Conservation (phyloP, 2,329 filamentous ascomycete genomes). For the Penicillium sclerotigenum region DNA sequence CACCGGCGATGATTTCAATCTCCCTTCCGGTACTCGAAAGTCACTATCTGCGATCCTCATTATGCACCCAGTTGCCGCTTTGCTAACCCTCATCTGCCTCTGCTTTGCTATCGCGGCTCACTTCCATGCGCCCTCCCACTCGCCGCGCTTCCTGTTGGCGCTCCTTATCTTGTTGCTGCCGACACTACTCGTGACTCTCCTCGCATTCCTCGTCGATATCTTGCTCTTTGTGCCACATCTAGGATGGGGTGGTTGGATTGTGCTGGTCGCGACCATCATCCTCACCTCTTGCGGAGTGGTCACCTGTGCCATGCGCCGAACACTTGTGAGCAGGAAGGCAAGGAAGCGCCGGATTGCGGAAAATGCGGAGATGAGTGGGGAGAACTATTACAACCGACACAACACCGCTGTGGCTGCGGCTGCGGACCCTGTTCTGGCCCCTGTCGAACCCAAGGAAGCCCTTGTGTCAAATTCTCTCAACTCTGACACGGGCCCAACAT, state of each 20-base stretch:
- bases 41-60: slow-evolving; percentile 85
- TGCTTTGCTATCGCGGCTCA: slow-evolving; percentile 76
- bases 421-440: slow-evolving; percentile 18
- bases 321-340: slow-evolving; percentile 87
- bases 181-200: slow-evolving; percentile 75
- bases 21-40: slow-evolving; percentile 62
- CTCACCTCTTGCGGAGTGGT: slow-evolving; percentile 78
- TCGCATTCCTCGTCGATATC: slow-evolving; percentile 91
- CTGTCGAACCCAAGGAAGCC: slow-evolving; percentile 55
- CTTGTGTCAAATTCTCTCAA: slow-evolving; percentile 56
- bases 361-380: slow-evolving; percentile 95
- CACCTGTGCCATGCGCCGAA: slow-evolving; percentile 91
- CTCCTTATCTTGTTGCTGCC: slow-evolving; percentile 84
- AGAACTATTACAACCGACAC: slow-evolving; percentile 77
- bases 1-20: slow-evolving; percentile 54
- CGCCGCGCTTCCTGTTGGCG: slow-evolving; percentile 78
- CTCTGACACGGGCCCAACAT: slow-evolving; percentile 50
- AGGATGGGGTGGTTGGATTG: slow-evolving; percentile 91
- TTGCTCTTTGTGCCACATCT: slow-evolving; percentile 91
- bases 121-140: slow-evolving; percentile 83
- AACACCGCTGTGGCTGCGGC: slow-evolving; percentile 35
- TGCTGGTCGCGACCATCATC: slow-evolving; percentile 81
- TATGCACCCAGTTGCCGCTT: slow-evolving; percentile 84
- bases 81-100: slow-evolving; percentile 82
- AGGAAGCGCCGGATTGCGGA: slow-evolving; percentile 86